Conservation (phyloP, 148 eudicot genomes). For the Drosera capensis region DNA sequence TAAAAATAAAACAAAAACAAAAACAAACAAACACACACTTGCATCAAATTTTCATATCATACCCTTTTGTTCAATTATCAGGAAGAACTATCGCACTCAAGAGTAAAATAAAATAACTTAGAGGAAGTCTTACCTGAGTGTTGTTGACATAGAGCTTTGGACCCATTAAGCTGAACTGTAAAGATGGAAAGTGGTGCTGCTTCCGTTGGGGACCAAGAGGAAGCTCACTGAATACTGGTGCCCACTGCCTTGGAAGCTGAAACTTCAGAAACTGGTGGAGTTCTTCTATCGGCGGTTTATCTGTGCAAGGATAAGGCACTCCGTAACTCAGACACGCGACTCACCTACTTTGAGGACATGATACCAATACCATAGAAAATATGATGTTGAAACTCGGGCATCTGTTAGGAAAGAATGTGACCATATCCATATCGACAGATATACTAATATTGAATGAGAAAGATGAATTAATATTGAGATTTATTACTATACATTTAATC, state of each 20-base stretch:
- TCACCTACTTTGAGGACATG: not conserved
- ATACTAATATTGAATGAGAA: too few relatives aligned
- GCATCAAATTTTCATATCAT: too few relatives aligned
- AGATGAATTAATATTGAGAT: too few relatives aligned
- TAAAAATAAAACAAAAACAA: too few relatives aligned
- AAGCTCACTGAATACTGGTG: slow-evolving; percentile 92
- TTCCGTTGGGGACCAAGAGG: slow-evolving; percentile 93
- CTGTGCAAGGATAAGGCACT: slow-evolving; percentile 26
- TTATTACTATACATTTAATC: too few relatives aligned
- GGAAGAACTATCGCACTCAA: not conserved
- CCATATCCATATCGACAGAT: too few relatives aligned
- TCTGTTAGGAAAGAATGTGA: too few relatives aligned
- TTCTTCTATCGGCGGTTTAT: slow-evolving; percentile 95
- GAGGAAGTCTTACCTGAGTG: slow-evolving; percentile 32
- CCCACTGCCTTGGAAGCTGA: slow-evolving; percentile 98
- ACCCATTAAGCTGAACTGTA: slow-evolving; percentile 95
- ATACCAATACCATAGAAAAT: not conserved
- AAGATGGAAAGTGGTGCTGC: slow-evolving; percentile 58
- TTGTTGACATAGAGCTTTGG: slow-evolving; percentile 88
- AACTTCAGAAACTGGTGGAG: slow-evolving; percentile 96
- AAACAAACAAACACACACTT: too few relatives aligned
- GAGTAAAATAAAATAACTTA: not conserved
- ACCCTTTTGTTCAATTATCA: not conserved
- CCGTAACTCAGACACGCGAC: not conserved
- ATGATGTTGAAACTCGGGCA: too few relatives aligned